Conservation (phyloP, 495 filamentous ascomycete genomes). For the Bacidia rubella region DNA sequence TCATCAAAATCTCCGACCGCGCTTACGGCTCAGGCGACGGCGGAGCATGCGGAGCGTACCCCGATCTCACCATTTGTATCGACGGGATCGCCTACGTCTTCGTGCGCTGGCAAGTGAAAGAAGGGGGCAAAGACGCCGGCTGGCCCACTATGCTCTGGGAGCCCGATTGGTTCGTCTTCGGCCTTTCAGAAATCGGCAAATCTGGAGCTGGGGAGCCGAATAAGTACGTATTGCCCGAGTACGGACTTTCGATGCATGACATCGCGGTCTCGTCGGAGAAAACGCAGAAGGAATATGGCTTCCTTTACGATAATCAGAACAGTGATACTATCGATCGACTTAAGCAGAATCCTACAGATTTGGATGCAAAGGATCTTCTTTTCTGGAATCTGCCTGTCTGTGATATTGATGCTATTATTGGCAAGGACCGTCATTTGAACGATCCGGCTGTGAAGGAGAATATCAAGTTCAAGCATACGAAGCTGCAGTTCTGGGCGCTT, state of each 20-base stretch:
- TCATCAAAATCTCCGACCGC: background rate
- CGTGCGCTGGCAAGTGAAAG: background rate
- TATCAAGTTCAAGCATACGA: no score
- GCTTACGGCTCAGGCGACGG: background rate
- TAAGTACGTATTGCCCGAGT: background rate
- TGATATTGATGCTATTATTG: background rate
- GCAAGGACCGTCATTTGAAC: background rate
- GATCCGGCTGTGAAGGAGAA: no score
- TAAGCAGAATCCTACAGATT: background rate
- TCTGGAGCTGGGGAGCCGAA: background rate
- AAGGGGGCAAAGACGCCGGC: background rate
- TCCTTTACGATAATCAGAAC: slow-evolving; percentile 1
- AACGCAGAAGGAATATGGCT: background rate
- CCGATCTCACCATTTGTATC: background rate
- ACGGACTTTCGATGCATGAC: background rate
- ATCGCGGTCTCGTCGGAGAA: background rate
- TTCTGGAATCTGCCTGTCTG: background rate
- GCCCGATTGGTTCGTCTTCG: background rate
- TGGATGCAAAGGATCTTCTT: background rate
- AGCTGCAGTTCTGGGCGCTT: background rate
- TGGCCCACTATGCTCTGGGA: background rate
- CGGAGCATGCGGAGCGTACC: background rate
- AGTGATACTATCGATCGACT: background rate
- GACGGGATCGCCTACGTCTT: background rate
- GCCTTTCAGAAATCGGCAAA: background rate